Evolutionary conservation across 2,329 filamentous ascomycete species (phyloP).

Genomic region (Albophoma yamanashiensis): DNA sequence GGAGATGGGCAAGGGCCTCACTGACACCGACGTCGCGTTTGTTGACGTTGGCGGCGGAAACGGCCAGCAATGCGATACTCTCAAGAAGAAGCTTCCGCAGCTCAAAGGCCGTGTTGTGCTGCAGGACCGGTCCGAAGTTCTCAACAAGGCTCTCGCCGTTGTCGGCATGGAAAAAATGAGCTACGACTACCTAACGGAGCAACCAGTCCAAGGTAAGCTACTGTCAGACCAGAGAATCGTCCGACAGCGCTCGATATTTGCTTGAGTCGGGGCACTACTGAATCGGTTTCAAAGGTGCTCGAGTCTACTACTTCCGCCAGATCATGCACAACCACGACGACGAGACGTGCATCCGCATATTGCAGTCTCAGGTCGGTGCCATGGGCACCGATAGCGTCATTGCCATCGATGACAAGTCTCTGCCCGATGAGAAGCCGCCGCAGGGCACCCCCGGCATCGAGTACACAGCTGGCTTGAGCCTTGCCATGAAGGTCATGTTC

Average conservation of each 20-base stretch:
- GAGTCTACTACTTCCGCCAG: constrained; percentile 16
- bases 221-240: too few relatives aligned
- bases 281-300: constrained; percentile 5
- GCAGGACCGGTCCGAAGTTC: constrained; percentile 11
- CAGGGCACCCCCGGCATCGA: constrained; percentile 6
- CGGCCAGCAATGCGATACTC: constrained; percentile 9
- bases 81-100: constrained; percentile 4
- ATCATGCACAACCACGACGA: constrained; percentile 16
- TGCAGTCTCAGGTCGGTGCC: constrained; percentile 7
- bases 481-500: constrained; percentile 15
- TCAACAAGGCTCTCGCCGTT: constrained; percentile 8
- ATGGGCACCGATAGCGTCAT: constrained; percentile 10
- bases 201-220: constrained; percentile 13
- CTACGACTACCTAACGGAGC: constrained; percentile 11
- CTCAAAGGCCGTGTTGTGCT: constrained; percentile 8
- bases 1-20: constrained; percentile 4
- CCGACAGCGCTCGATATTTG: not conserved
- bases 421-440: constrained; percentile 8
- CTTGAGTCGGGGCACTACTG: not conserved
- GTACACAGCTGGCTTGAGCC: constrained; percentile 10
- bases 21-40: constrained; percentile 3
- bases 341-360: constrained; percentile 11
- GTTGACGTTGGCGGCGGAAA: constrained; percentile 12
- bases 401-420: constrained; percentile 13
- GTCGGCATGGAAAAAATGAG: constrained; percentile 12